Evolutionary conservation across 805 yeast genomes (phyloP), one percentile per base, ranked within the genome.

Genomic region (Pichia paraexigua): DNA sequence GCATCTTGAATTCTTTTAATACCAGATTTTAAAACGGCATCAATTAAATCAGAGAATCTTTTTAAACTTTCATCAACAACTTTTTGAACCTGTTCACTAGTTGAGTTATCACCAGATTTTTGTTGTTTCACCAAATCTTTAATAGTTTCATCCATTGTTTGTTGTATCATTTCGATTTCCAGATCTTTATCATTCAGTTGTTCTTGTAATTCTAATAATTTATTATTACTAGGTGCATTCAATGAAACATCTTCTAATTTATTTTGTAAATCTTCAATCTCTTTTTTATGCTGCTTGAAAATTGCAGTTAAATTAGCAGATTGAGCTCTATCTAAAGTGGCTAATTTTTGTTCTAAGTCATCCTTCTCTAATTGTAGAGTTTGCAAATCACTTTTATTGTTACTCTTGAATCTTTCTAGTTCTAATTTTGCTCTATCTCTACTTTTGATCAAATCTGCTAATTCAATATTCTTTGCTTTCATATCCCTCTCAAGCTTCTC

Each of bases 381-480:
- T 58, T 85, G 92, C 53, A 81, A 75, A 57, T 84, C 87, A 53
- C 73, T 79, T 50, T 78, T 82, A 57, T 82, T 82, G 41, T 78
- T 71, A 11, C 87, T 90, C 58, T 76, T 80, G 12, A 77, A 63
- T 57, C 87, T 77, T 56, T 87, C 96, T 42, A 88, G 69, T 53
- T 89, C 96, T 58, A 89, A 72, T 61, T 92, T 77, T 1, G 96
- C 95, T 46, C 95, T 77, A 63, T 89, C 97, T 52, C 97, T 80
- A 64, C 89, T 96, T 55, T 94, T 78, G 51, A 90, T 90, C 59
- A 89, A 75, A 59, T 88, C 96, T 1, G 96, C 96, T 54, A 89
- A 74, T 67, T 89, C 96, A 43, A 89, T 75, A 63, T 87, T 89
- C 68, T 90, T 90, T 15, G 91, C 77, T 64, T 87, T 89, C 65